Base-by-base conservation (phyloP, 2,329 filamentous ascomycete genomes). In the Ambrosiella beaveri region DNA sequence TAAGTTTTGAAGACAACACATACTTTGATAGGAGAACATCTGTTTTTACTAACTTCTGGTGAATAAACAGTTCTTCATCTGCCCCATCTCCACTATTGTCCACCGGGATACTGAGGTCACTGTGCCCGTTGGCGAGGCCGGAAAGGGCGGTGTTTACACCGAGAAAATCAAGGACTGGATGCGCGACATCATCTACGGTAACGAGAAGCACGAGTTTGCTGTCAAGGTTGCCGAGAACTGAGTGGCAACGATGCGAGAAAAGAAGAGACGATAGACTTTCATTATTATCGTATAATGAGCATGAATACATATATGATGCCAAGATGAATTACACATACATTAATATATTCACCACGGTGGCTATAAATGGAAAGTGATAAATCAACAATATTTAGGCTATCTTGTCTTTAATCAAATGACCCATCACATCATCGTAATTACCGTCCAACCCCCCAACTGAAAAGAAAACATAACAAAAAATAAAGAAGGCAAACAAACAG, bases 101-200 rank as follows among this genome's bases (percentile, higher is more conserved):
- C 84, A 85, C 70, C 79, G 80, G 45, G 80, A 80, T 56, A 70
- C 76, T 59, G 78, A 86, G 62, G 74, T 87, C 61, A 66, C 75
- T 62, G 77, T 88, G 59, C 76, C 80, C 55, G 79, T 84, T 73
- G 77, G 75, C 55, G 70, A 71, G 55, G 69, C 75, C 57, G 75
- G 74, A 51, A 68, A 74, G 54, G 73, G 71, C 54, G 82, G 78
- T 52, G 68, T 74, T 47, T 75, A 81, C 65, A 82, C 81, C n/a
- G 65, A 69, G 64, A 73, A 74, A 68, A 71, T 88, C 68, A 88
- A 86, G 75, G 70, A 70, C 41, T 84, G 78, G 78, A 71, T 89
- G 62, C 73, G 75, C 62, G 80, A 84, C 63, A 86, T 89, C 70
- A 88, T 87, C 82, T 88, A 84, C 68, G 85, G 85, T 61, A 76